A percentile compares a stretch with the other conserved stretches of the same genome.
phyloP scores from a whole-genome alignment of 2,329 filamentous ascomycete genomes.

The Metarhizium guizhouense region DNA sequence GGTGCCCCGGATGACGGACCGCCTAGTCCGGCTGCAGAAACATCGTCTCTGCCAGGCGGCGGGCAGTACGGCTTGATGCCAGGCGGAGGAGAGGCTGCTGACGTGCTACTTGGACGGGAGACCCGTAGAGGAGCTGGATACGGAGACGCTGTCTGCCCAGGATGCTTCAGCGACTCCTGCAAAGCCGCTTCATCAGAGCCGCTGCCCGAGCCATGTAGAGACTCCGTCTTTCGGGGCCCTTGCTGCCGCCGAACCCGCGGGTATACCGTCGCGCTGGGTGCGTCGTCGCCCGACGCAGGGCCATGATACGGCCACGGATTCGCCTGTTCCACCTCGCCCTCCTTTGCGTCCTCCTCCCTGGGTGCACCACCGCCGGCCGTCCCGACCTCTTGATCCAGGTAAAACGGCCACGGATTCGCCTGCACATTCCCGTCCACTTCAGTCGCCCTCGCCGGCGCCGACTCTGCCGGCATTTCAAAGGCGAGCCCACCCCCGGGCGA shows the following conservation, averaged over 20 bases:
- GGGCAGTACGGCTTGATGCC: constrained; percentile 20
- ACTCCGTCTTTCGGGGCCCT: background rate
- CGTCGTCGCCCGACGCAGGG: constrained; percentile 6
- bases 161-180: background rate
- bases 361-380: background rate
- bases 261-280: constrained; percentile 5
- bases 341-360: background rate
- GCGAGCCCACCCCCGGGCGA: constrained; percentile 14
- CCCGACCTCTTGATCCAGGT: constrained; percentile 13
- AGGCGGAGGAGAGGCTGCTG: constrained; percentile 11
- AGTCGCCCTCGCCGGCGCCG: constrained; percentile 7
- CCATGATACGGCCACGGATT: constrained; percentile 27
- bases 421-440: constrained; percentile 5
- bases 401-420: constrained; percentile 22
- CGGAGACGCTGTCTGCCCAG: background rate
- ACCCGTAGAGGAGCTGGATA: constrained; percentile 9
- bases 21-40: background rate
- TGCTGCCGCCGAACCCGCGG: background rate
- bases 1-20: background rate
- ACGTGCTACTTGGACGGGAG: background rate
- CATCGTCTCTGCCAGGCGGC: constrained; percentile 8
- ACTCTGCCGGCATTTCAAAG: constrained; percentile 25
- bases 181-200: background rate
- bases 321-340: constrained; percentile 10
- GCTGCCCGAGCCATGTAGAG: background rate